A percentile compares a stretch with the other conserved stretches of the same genome.
Evolutionary conservation across 495 filamentous ascomycete species (phyloP).

Genomic region (Elasticomyces elasticus): DNA sequence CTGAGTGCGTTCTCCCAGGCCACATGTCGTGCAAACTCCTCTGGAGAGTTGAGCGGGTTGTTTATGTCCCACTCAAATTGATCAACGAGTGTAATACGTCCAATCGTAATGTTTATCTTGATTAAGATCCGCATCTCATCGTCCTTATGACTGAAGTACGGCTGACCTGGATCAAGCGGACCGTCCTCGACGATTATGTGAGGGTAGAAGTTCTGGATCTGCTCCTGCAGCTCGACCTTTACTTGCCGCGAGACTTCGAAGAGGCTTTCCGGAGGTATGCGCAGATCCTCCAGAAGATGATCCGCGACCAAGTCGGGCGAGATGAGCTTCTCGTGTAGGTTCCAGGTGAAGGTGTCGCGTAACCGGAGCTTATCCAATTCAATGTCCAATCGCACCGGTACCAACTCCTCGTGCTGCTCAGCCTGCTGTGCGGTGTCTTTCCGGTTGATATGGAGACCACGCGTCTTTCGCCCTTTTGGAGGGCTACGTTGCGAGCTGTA

Average conservation of each 20-base stretch:
- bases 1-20: slow-evolving; percentile 81
- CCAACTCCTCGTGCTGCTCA: slow-evolving; percentile 81
- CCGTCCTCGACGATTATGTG: slow-evolving; percentile 84
- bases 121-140: slow-evolving; percentile 95
- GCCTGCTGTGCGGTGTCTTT: slow-evolving; percentile 74
- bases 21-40: slow-evolving; percentile 86
- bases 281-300: slow-evolving; percentile 85
- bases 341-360: slow-evolving; percentile 97
- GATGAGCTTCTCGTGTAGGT: slow-evolving; percentile 80
- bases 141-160: slow-evolving; percentile 91
- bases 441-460: slow-evolving; percentile 57
- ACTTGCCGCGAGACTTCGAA: slow-evolving; percentile 64
- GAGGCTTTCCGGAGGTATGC: slow-evolving; percentile 56
- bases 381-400: slow-evolving; percentile 84
- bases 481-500: slow-evolving; percentile 67
- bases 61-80: slow-evolving; percentile 99
- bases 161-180: slow-evolving; percentile 76
- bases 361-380: slow-evolving; percentile 94
- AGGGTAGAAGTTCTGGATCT: slow-evolving; percentile 85
- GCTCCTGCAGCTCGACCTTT: slow-evolving; percentile 70
- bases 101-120: slow-evolving; percentile 96
- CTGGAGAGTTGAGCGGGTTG: slow-evolving; percentile 81
- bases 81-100: slow-evolving; percentile 84
- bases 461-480: slow-evolving; percentile 62
- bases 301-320: slow-evolving; percentile 71